These are phyloP conservation scores for Tanacetum coccineum DNA, from an alignment of 129 eudicot species.

Conservation along the genomic window DNA sequence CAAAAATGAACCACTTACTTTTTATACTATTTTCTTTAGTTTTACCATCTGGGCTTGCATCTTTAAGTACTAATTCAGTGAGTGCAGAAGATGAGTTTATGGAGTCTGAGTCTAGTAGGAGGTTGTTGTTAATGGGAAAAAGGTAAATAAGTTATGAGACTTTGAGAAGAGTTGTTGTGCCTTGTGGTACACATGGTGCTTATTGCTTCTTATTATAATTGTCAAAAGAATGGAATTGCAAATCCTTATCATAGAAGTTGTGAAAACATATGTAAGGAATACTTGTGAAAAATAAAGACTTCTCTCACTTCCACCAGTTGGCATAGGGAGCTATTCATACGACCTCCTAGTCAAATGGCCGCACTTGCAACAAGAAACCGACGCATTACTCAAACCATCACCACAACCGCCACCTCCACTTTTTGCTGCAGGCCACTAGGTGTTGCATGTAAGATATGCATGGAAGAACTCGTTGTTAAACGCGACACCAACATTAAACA, in stretches of 20 bases:
- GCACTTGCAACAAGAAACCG: no score
- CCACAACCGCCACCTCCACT: no score
- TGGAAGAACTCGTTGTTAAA: no score
- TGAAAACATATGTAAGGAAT: no score
- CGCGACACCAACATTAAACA: no score
- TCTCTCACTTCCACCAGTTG: no score
- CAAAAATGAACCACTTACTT: slow-evolving; percentile 14
- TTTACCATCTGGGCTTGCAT: slow-evolving; percentile 32
- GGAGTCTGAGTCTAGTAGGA: slow-evolving; percentile 57
- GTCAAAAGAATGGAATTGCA: slow-evolving; percentile 46
- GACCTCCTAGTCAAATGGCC: no score
- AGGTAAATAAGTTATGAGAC: slow-evolving; percentile 77
- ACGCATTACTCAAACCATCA: no score
- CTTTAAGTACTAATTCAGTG: slow-evolving; percentile 32
- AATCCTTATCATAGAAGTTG: slow-evolving; percentile 72
- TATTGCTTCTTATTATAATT: slow-evolving; percentile 79
- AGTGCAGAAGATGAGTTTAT: slow-evolving; percentile 39
- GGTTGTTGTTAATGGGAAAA: slow-evolving; percentile 48
- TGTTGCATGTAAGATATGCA: no score
- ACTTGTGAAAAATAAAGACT: no score
- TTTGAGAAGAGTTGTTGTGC: slow-evolving; percentile 66
- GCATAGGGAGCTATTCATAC: no score
- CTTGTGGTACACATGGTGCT: slow-evolving; percentile 80
- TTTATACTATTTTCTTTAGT: slow-evolving; percentile 22
- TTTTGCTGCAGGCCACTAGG: no score